Percentiles rank a stretch among this genome's conserved stretches.
phyloP scores from a whole-genome alignment of 768 basidiomycete genomes.

The Pulveroboletus sp. region DNA sequence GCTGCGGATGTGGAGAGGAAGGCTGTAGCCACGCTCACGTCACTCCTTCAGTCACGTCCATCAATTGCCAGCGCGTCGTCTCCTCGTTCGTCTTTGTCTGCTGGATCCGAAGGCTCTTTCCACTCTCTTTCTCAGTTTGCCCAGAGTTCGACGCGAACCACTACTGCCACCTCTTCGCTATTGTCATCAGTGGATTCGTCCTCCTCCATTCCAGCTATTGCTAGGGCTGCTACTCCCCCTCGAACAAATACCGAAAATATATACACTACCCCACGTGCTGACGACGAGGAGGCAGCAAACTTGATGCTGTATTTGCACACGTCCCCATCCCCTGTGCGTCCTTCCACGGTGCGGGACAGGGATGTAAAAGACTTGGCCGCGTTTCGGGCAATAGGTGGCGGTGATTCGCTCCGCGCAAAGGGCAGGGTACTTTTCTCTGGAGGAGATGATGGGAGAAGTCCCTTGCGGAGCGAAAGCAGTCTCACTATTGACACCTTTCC shows the following conservation, averaged over 20 bases:
- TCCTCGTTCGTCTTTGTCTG: conserved; percentile 65
- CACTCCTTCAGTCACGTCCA: conserved; percentile 60
- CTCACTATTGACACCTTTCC: conserved; percentile 22
- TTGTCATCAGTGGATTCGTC: conserved; percentile 39
- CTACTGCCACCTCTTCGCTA: conserved; percentile 37
- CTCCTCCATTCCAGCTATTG: conserved; percentile 19
- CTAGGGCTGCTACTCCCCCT: conserved; percentile 35
- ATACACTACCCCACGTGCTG: conserved; percentile 52
- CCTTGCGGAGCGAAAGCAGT: conserved; percentile 27
- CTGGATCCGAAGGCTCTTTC: conserved; percentile 63
- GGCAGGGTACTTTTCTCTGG: conserved; percentile 71
- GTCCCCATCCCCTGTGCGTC: conserved; percentile 74
- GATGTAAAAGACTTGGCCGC: conserved; percentile 52
- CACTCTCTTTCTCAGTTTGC: conserved; percentile 61
- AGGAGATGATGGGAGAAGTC: conserved; percentile 23
- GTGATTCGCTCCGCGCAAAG: conserved; percentile 45
- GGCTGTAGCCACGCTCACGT: conserved; percentile 76
- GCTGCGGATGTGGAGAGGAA: conserved; percentile 66
- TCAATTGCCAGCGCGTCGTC: conserved; percentile 60
- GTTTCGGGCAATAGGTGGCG: conserved; percentile 51
- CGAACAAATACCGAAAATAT: conserved; percentile 27
- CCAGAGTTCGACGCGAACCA: conserved; percentile 61
- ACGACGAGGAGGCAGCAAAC: conserved; percentile 77
- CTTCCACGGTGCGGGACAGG: conserved; percentile 40
- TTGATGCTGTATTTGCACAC: conserved; percentile 82